phyloP scores from a whole-genome alignment of 176 grass and related monocot species.

The Dendrocalamus sinicus region DNA sequence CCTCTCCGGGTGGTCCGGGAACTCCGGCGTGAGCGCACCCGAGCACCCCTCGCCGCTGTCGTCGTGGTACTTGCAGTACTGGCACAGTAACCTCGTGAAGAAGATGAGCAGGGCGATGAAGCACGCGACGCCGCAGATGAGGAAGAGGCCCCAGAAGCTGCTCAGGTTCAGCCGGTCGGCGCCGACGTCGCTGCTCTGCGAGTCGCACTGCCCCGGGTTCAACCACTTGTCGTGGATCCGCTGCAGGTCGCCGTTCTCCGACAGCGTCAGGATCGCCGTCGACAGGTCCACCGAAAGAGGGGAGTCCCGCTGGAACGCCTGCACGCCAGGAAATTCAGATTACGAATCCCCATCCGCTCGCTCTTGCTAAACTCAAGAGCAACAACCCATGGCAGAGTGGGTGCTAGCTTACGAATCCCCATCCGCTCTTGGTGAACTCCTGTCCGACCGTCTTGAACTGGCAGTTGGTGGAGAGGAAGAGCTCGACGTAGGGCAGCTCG shows the following conservation, averaged over 20 bases:
- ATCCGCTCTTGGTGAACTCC: constrained; percentile 98
- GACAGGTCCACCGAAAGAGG: constrained; percentile 86
- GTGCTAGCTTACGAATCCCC: constrained; percentile 77
- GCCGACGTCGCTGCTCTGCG: constrained; percentile 28
- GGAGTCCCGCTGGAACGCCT: constrained; percentile 91
- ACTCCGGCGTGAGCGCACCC: background rate
- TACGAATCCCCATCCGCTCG: constrained; percentile 96
- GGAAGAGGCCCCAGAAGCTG: constrained; percentile 92
- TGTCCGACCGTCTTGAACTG: constrained; percentile 76
- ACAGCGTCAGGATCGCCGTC: constrained; percentile 89
- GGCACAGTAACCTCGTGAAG: constrained; percentile 61
- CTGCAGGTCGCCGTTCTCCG: constrained; percentile 92
- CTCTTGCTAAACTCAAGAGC: constrained; percentile 81
- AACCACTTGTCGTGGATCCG: constrained; percentile 98
- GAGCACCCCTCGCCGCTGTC: background rate
- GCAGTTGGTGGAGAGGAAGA: constrained; percentile 89
- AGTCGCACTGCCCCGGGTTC: constrained; percentile 39
- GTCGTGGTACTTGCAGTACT: constrained; percentile 61
- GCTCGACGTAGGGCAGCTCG: constrained; percentile 80
- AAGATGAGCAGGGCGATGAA: constrained; percentile 65
- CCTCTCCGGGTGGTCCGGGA: constrained; percentile 27
- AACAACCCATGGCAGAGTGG: background rate
- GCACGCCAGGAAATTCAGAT: background rate
- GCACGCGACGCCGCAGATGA: constrained; percentile 74
- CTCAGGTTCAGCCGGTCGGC: constrained; percentile 54